Base-by-base conservation (phyloP, 176 grass and related monocot species). In the Hyparrhenia diplandra region DNA sequence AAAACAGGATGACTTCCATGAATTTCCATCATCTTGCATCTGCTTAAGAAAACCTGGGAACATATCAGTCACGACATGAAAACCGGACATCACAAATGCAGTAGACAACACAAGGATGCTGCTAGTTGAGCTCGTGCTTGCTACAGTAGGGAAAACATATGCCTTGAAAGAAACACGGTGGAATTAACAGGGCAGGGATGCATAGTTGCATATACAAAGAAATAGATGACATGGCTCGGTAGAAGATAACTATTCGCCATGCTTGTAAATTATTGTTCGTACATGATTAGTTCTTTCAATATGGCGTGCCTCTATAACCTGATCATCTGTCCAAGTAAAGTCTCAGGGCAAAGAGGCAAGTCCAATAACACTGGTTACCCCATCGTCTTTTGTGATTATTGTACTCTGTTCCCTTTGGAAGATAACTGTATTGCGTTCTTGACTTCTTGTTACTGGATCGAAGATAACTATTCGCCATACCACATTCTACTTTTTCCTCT, bases 21-120 rank as follows among this genome's bases (percentile, higher is more conserved):
- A 98, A 73, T 95, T 93, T 74, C 96, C 96, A 41, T 91, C 86
- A 54, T 74, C 92, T 47, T 98, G 92, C 64, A 89, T 98, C 71
- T 98, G 96, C 57, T 64, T 74, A 70, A 89, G 86, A 77, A 78
- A 79, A 43, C 57, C 64, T 39, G 11, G 12, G 2, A 89, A 79
- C 43, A 85, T 66, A 86, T 86, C 81, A 3, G 23, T 71, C 6
- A 82, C 17, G 5, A 24, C 51, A 1, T 57, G 60, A 82, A 24
- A 78, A 61, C 12, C 45, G 59, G 73, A 24, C 35, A 82, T 0
- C 2, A 42, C 64, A 29, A 59, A 14, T 47, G 73, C 23, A 21
- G 14, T 77, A 82, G 63, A 72, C 10, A 58, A 49, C 21, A n/a
- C n/a, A n/a, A n/a, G n/a, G n/a, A n/a, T n/a, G n/a, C n/a, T n/a